A percentile compares a stretch with the other conserved stretches of the same genome.
These are phyloP conservation scores for Wickerhamiella australiensis DNA, from an alignment of 805 yeast genomes.

Conservation along the genomic window DNA sequence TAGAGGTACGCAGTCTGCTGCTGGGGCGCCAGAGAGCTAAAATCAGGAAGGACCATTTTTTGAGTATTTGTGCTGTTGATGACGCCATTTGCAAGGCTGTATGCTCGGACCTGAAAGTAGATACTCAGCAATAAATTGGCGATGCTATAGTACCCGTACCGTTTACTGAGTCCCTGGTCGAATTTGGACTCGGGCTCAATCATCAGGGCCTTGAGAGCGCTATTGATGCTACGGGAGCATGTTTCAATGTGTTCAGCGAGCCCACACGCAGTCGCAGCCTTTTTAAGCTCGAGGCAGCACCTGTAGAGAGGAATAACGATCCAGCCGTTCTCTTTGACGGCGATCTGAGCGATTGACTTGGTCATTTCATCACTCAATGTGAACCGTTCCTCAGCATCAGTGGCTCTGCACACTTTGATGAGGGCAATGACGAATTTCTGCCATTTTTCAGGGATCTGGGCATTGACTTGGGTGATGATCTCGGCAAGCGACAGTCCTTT, in stretches of 20 bases:
- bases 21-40: not conserved
- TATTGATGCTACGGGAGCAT: not conserved
- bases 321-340: not conserved
- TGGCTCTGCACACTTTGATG: not conserved
- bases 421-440: not conserved
- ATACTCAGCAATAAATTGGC: conserved; percentile 15
- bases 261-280: not conserved
- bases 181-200: not conserved
- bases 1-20: conserved; percentile 14
- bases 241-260: not conserved
- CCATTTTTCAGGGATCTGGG: not conserved
- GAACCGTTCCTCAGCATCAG: not conserved
- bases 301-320: not conserved
- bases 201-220: not conserved
- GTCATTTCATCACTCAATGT: not conserved
- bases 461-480: not conserved
- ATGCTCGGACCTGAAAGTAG: conserved; percentile 19
- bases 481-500: not conserved
- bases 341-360: conserved; percentile 3
- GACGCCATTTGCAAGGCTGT: conserved; percentile 20
- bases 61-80: conserved; percentile 16
- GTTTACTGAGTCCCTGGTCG: not conserved
- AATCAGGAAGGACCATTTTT: conserved; percentile 14
- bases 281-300: conserved; percentile 1
- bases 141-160: conserved; percentile 3